These are phyloP conservation scores for Ceratocystis cubensis DNA, from an alignment of 2,329 filamentous ascomycete genomes.

Conservation along the genomic window DNA sequence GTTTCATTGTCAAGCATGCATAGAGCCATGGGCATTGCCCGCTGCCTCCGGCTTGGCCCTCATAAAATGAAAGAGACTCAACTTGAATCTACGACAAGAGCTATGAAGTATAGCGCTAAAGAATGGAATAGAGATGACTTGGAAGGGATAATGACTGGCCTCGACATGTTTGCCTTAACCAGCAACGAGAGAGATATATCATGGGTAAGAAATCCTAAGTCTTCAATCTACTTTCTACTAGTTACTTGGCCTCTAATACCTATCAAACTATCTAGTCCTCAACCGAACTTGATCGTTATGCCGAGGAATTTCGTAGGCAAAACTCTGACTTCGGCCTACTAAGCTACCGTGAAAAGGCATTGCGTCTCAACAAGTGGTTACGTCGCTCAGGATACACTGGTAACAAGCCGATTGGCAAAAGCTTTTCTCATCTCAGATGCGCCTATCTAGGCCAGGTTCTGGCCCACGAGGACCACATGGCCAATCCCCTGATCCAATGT, in stretches of 20 bases:
- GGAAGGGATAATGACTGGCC: conserved; percentile 65
- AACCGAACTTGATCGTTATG: conserved; percentile 51
- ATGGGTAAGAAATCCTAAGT: conserved; percentile 39
- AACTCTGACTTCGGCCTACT: conserved; percentile 42
- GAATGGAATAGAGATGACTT: conserved; percentile 29
- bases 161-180: conserved; percentile 78
- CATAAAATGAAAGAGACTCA: conserved; percentile 5
- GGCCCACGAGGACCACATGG: conserved; percentile 58
- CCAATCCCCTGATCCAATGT: conserved; percentile 73
- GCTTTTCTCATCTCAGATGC: conserved; percentile 16
- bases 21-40: conserved; percentile 61
- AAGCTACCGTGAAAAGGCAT: conserved; percentile 54
- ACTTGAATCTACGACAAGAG: background rate
- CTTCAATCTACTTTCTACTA: no score
- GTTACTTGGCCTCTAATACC: background rate
- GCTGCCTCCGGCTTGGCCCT: conserved; percentile 45
- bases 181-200: conserved; percentile 61
- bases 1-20: conserved; percentile 47
- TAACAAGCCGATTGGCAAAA: conserved; percentile 33
- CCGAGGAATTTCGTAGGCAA: conserved; percentile 40
- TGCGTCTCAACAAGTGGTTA: conserved; percentile 57
- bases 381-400: conserved; percentile 56
- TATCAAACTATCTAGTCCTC: conserved; percentile 38
- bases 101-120: background rate
- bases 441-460: conserved; percentile 59